Percentiles rank a stretch among this genome's conserved stretches.
Conservation (phyloP, 495 filamentous ascomycete genomes). For the Glarea lozoyensis region DNA sequence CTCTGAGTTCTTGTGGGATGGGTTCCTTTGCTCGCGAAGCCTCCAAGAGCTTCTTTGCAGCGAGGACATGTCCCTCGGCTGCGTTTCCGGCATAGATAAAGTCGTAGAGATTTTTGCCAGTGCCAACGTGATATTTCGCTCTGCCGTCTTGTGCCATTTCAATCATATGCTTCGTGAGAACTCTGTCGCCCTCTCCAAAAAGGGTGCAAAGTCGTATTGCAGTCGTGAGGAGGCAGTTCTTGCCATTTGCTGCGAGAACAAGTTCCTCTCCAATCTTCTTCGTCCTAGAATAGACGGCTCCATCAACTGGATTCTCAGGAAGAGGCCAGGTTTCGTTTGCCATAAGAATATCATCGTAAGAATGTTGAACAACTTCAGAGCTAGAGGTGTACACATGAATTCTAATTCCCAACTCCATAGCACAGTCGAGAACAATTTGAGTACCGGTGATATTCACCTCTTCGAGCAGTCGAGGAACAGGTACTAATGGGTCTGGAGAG, state of each 20-base stretch:
- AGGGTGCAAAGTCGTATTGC: slow-evolving; percentile 83
- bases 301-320: not conserved
- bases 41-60: slow-evolving; percentile 58
- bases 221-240: slow-evolving; percentile 51
- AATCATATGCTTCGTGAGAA: slow-evolving; percentile 25
- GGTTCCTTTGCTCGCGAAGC: slow-evolving; percentile 25
- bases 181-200: slow-evolving; percentile 75
- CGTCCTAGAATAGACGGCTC: not conserved
- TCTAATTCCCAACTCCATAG: slow-evolving; percentile 64
- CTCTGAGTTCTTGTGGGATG: slow-evolving; percentile 57
- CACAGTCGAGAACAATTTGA: slow-evolving; percentile 59
- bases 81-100: slow-evolving; percentile 72
- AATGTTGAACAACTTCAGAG: slow-evolving; percentile 75
- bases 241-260: slow-evolving; percentile 71
- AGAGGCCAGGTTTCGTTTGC: slow-evolving; percentile 64
- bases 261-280: slow-evolving; percentile 56
- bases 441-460: slow-evolving; percentile 91
- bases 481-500: slow-evolving; percentile 47
- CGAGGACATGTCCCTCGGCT: slow-evolving; percentile 62
- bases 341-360: slow-evolving; percentile 67
- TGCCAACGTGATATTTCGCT: slow-evolving; percentile 71
- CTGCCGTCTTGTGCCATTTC: slow-evolving; percentile 38
- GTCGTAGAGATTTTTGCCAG: slow-evolving; percentile 78
- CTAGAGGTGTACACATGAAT: slow-evolving; percentile 90
- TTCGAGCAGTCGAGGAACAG: slow-evolving; percentile 45